Conservation (phyloP, 345 rosid species). For the Populus nigra region DNA sequence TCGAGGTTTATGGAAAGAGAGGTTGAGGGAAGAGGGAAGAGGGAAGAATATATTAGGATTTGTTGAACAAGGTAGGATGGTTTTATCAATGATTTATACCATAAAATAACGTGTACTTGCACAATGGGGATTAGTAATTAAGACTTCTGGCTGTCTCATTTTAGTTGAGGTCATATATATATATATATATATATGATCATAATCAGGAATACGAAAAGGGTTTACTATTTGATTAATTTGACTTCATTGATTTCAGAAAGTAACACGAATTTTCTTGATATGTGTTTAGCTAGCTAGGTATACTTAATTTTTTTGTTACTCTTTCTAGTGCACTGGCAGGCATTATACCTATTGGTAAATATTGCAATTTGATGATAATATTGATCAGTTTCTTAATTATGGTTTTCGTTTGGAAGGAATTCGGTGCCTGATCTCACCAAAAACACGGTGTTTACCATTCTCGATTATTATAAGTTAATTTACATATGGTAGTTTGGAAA, state of each 20-base stretch:
- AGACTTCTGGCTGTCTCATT: neutral
- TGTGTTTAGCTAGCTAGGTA: neutral
- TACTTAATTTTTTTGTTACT: neutral
- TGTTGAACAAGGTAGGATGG: conserved; percentile 14
- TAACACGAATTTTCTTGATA: neutral
- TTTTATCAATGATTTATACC: conserved; percentile 6
- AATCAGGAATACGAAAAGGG: conserved; percentile 32
- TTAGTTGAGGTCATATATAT: neutral
- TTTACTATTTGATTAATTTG: conserved; percentile 24
- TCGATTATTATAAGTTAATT: neutral
- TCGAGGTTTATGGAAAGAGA: neutral
- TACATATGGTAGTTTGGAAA: neutral
- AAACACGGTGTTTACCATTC: conserved; percentile 14
- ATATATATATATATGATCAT: neutral
- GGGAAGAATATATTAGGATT: neutral
- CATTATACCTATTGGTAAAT: neutral
- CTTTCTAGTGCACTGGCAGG: neutral
- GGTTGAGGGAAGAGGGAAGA: neutral
- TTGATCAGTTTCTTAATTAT: neutral
- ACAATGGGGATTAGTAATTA: neutral
- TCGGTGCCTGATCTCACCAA: conserved; percentile 18
- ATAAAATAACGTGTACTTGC: neutral
- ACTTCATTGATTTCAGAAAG: conserved; percentile 10
- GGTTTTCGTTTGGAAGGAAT: neutral
- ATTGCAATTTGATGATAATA: too few relatives aligned